These are phyloP conservation scores for Fusarium vanettenii DNA, from an alignment of 2,329 filamentous ascomycete species.

Conservation along the genomic window DNA sequence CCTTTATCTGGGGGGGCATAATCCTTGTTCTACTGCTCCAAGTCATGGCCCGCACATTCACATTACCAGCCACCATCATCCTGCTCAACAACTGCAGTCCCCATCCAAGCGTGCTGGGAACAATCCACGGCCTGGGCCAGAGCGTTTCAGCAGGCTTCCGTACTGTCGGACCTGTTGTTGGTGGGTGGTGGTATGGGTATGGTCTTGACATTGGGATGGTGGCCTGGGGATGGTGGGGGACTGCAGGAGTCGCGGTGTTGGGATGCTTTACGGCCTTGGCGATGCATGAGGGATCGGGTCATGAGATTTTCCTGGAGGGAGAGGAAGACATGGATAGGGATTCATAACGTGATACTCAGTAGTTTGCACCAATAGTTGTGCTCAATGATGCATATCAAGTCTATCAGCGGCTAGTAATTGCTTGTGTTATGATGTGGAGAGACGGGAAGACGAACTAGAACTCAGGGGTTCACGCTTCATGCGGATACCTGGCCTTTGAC, in stretches of 20 bases:
- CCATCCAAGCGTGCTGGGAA: conserved; percentile 67
- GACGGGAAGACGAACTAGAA: too few relatives aligned
- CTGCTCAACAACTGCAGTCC: conserved; percentile 71
- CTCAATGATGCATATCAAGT: too few relatives aligned
- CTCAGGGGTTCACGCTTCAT: too few relatives aligned
- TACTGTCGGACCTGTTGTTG: conserved; percentile 62
- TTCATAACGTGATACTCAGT: too few relatives aligned
- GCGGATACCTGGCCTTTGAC: too few relatives aligned
- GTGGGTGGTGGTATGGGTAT: conserved; percentile 61
- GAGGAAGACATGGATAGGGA: conserved; percentile 49
- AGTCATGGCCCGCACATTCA: conserved; percentile 79
- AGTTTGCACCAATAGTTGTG: too few relatives aligned
- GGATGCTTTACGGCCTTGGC: conserved; percentile 69
- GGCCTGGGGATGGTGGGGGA: conserved; percentile 60
- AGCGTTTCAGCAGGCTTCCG: conserved; percentile 62
- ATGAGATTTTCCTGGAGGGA: conserved; percentile 66
- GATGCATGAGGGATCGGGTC: conserved; percentile 73
- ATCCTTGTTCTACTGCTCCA: conserved; percentile 72
- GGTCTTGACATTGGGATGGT: conserved; percentile 59
- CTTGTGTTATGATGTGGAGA: too few relatives aligned
- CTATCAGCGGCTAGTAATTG: neutral
- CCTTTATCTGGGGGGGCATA: conserved; percentile 33
- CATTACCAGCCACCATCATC: conserved; percentile 68
- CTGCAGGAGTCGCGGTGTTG: conserved; percentile 62
- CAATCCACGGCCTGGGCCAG: conserved; percentile 66